These are phyloP conservation scores for Aspergillus japonicus DNA, from an alignment of 2,329 filamentous ascomycete species.

Conservation along the genomic window DNA sequence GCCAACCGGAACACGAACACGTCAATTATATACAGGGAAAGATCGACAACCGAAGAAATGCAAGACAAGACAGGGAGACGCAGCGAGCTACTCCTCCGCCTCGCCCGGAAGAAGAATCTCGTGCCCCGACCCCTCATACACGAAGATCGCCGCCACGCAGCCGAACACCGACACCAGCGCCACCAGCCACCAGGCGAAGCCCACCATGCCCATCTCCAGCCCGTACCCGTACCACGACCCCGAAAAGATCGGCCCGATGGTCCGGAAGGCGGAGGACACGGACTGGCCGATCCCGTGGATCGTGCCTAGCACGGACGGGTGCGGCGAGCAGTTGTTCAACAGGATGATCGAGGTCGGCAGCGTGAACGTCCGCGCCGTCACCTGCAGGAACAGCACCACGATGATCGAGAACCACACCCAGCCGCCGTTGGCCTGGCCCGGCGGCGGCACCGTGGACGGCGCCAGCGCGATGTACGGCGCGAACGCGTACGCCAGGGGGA, in stretches of 20 bases:
- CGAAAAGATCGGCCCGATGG: conserved; percentile 56
- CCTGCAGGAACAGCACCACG: conserved; percentile 66
- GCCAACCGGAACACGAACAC: conserved; percentile 10
- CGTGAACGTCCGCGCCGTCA: conserved; percentile 69
- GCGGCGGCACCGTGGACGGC: conserved; percentile 53
- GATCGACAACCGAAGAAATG: not conserved
- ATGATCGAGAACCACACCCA: conserved; percentile 66
- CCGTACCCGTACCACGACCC: conserved; percentile 57
- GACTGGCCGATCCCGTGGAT: conserved; percentile 60
- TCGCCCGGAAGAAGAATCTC: conserved; percentile 49
- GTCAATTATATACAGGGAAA: no score
- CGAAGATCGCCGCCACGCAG: conserved; percentile 59
- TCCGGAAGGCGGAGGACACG: conserved; percentile 55
- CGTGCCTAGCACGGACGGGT: conserved; percentile 59
- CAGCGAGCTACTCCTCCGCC: conserved; percentile 28
- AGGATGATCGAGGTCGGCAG: conserved; percentile 60
- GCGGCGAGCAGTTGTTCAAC: conserved; percentile 60
- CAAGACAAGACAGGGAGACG: not conserved
- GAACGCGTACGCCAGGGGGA: conserved; percentile 70
- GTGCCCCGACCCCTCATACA: conserved; percentile 65
- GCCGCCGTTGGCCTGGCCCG: conserved; percentile 38
- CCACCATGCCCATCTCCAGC: conserved; percentile 55
- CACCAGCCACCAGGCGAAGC: conserved; percentile 58
- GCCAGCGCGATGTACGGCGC: conserved; percentile 70
- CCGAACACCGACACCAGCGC: conserved; percentile 57